Conservation (phyloP, 352 stramenopile species). For the Phytophthora pini region DNA sequence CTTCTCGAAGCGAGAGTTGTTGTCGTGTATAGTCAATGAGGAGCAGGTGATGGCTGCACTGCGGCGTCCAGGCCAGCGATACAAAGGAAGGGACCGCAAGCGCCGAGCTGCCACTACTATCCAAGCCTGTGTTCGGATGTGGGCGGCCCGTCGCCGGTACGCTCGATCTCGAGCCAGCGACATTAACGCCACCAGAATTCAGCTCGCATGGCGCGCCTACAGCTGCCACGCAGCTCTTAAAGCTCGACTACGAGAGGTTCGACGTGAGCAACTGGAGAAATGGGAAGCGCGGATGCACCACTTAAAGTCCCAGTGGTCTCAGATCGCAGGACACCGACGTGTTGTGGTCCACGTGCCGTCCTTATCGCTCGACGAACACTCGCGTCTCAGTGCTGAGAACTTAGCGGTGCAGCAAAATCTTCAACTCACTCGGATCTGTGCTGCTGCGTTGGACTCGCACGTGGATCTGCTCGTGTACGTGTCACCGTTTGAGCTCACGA, state of each 20-base stretch:
- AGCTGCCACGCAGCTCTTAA: slow-evolving; percentile 51
- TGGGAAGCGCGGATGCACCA: slow-evolving; percentile 60
- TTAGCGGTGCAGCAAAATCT: slow-evolving; percentile 84
- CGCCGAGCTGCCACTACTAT: slow-evolving; percentile 71
- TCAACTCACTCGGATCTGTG: slow-evolving; percentile 80
- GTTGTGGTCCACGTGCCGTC: slow-evolving; percentile 87
- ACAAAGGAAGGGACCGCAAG: slow-evolving; percentile 76
- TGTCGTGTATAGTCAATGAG: slow-evolving; percentile 87
- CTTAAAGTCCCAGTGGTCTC: slow-evolving; percentile 59
- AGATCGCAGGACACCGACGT: slow-evolving; percentile 54
- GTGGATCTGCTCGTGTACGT: slow-evolving; percentile 92
- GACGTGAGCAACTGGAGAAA: slow-evolving; percentile 40
- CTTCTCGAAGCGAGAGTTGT: slow-evolving; percentile 67
- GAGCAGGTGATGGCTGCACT: slow-evolving; percentile 82
- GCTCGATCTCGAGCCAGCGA: slow-evolving; percentile 44
- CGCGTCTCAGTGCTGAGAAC: slow-evolving; percentile 69
- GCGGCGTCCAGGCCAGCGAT: slow-evolving; percentile 75
- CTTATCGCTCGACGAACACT: slow-evolving; percentile 73
- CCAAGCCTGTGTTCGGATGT: slow-evolving; percentile 79
- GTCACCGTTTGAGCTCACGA: slow-evolving; percentile 77
- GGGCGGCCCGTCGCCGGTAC: slow-evolving; percentile 51
- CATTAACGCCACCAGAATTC: slow-evolving; percentile 61
- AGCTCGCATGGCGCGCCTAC: slow-evolving; percentile 66
- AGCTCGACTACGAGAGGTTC: slow-evolving; percentile 41
- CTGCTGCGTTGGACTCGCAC: slow-evolving; percentile 63